phyloP scores from a whole-genome alignment of 768 basidiomycete species.

The Termitomyces sp. region DNA sequence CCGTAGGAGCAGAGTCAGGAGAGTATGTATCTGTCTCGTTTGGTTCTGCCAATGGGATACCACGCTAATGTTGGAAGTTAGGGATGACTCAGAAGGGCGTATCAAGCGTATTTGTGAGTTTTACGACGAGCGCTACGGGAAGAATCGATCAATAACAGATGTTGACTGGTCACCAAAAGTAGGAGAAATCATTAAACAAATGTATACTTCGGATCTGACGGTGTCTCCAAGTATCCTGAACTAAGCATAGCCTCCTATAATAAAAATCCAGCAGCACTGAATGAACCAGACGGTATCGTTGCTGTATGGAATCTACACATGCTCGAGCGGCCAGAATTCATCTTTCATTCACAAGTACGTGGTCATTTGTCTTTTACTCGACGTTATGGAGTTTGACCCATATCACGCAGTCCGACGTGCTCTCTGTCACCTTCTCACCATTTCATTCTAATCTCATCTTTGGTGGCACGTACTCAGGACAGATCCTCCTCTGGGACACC shows the following conservation, averaged over 20 bases:
- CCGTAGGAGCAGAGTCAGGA: constrained; percentile 79
- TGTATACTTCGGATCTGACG: neutral
- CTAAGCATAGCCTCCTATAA: constrained; percentile 95
- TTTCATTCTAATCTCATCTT: constrained; percentile 97
- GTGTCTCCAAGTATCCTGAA: constrained; percentile 74
- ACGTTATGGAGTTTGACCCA: constrained; percentile 7
- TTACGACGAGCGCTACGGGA: constrained; percentile 84
- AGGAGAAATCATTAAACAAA: constrained; percentile 2
- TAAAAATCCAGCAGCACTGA: constrained; percentile 88
- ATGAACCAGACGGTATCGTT: constrained; percentile 96
- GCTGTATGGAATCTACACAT: constrained; percentile 97
- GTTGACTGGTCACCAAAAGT: constrained; percentile 99
- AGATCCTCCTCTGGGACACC: constrained; percentile 97
- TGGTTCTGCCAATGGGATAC: neutral
- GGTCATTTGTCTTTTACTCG: constrained; percentile 1
- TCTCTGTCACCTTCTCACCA: constrained; percentile 94
- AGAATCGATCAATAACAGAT: constrained; percentile 92
- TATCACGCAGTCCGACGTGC: constrained; percentile 78
- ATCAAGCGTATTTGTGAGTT: constrained; percentile 95
- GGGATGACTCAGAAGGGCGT: constrained; percentile 87
- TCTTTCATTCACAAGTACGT: constrained; percentile 95
- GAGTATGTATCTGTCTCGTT: constrained; percentile 45
- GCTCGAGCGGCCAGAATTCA: constrained; percentile 91
- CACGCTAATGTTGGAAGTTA: constrained; percentile 18
- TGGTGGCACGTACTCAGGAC: constrained; percentile 98